Base-by-base conservation (phyloP, 1,139 yeast genomes). In the Lodderomyces orthopsilosis region DNA sequence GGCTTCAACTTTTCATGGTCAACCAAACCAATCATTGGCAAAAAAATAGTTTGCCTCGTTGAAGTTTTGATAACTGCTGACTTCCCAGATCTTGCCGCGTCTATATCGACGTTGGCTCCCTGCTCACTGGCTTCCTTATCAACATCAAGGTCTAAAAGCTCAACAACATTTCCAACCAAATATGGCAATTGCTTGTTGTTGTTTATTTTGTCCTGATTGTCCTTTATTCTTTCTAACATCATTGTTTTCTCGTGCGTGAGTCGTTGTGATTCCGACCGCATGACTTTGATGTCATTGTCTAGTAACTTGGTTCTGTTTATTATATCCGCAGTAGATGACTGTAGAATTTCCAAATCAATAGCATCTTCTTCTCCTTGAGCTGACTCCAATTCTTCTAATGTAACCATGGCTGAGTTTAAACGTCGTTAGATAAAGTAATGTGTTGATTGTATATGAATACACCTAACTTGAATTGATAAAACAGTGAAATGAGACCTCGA, bases 51-150 rank as follows among this genome's bases (percentile, higher is more conserved):
- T 62, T 94, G 99, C 60, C 99, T 80, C 2, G 98, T 93, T 1
- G 96, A 88, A 0, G 99, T 94, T 68, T 94, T 93, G 53, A 94
- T 88, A 24, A 94, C 98, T 1, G 99, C 99, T 10, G 96, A 89
- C 65, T 93, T 90, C n/a, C 98, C 98, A 36, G 82, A 79, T 52
- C 96, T 81, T 10, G 95, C 80, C 43, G 97, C 90, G 59, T 94
- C 97, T 53, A 88, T 74, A 63, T 94, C 98, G 41, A 90, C 87
- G 59, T 91, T 93, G 44, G 98, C 97, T 27, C 98, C 98, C 63
- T 93, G 96, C 52, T 87, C 93, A 26, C 77, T 74, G 10, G 91
- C 88, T 54, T 88, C 96, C 52, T 86, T 93, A 50, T 89, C 94
- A 10, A 86, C 91, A 53, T 84, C 85, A 66, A 93, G 78, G 59